Evolutionary conservation across 768 basidiomycete genomes (phyloP), one percentile per base, ranked within the genome.

Genomic region (Tulasnella sp.): DNA sequence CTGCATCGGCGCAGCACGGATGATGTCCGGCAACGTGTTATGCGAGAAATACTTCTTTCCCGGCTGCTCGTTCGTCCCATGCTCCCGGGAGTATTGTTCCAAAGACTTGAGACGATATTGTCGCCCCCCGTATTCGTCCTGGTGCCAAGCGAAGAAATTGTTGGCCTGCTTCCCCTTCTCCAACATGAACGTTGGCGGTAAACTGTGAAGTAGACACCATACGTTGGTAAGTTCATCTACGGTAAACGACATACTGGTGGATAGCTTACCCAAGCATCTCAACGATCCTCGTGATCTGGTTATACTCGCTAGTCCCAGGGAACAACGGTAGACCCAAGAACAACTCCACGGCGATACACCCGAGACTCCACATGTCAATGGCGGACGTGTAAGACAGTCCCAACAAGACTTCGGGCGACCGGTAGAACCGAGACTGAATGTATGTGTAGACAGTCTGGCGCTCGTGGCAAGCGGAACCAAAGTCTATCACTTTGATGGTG

Each of bases 401-500:
- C 34, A 99, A 86, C 37, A 99, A 87, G 22, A 99, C 97, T 84
- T 99, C 97, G 15, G 97, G 97, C 1, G 94, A 97, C 64, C 97
- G 93, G 83, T 99, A 99, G 85, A 99, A 99, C 71, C 97, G 89
- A 11, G 96, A 98, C 82, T 99, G 97, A 82, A 99, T 99, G 84
- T 99, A 99, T 3, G 97, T 99, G 83, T 99, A 99, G 58, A 99
- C 96, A n/a, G 97, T 99, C 84, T 98, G 96, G 80, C 94, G 91
- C 84, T 99, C 97, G 82, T 98, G 96, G 82, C 97, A 99, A 22
- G 97, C 96, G 5, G 96, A 98, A 54, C 97, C 97, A 84, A 99
- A 99, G 85, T 99, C 97, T 82, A 99, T 99, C 72, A 99, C 93
- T 84, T 99, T 99, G 86, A 99, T 98, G 83, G 95, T 92, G 2